Conservation (phyloP, 2,329 filamentous ascomycete species). For the Cercospora brassicicola region DNA sequence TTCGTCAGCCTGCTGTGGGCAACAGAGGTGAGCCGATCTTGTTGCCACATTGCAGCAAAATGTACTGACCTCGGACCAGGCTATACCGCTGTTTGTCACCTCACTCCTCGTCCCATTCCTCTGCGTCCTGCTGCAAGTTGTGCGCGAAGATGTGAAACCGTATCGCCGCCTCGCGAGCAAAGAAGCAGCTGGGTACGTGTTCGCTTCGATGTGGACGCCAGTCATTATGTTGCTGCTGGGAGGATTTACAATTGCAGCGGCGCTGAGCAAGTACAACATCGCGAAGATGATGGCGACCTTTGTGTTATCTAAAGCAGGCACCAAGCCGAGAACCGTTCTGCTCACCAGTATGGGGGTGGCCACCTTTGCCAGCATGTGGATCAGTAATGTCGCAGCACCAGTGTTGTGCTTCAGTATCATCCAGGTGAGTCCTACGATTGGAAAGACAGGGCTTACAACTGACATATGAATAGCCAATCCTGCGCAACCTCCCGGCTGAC, state of each 20-base stretch:
- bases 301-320: conserved; percentile 93
- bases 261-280: conserved; percentile 94
- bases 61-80: conserved; percentile 52
- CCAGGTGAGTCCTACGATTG: conserved; percentile 3
- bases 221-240: conserved; percentile 98
- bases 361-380: conserved; percentile 97
- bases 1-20: conserved; percentile 96
- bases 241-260: conserved; percentile 93
- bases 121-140: conserved; percentile 80
- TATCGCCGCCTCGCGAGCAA: conserved; percentile 73
- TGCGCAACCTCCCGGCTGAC: conserved; percentile 86
- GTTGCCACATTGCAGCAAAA: background rate
- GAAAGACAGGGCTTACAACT: background rate
- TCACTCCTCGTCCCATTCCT: conserved; percentile 92
- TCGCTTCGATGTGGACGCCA: conserved; percentile 97
- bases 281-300: conserved; percentile 97
- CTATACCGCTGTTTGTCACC: conserved; percentile 95
- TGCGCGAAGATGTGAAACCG: conserved; percentile 71
- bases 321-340: conserved; percentile 81
- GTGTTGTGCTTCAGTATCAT: conserved; percentile 98
- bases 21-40: conserved; percentile 66
- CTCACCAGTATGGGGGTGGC: conserved; percentile 99
- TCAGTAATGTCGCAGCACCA: conserved; percentile 95
- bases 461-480: conserved; percentile 69
- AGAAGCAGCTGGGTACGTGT: conserved; percentile 78